Percentiles rank a stretch among this genome's conserved stretches.
Conservation (phyloP, 352 stramenopile genomes). For the Thraustochytrium striatum region DNA sequence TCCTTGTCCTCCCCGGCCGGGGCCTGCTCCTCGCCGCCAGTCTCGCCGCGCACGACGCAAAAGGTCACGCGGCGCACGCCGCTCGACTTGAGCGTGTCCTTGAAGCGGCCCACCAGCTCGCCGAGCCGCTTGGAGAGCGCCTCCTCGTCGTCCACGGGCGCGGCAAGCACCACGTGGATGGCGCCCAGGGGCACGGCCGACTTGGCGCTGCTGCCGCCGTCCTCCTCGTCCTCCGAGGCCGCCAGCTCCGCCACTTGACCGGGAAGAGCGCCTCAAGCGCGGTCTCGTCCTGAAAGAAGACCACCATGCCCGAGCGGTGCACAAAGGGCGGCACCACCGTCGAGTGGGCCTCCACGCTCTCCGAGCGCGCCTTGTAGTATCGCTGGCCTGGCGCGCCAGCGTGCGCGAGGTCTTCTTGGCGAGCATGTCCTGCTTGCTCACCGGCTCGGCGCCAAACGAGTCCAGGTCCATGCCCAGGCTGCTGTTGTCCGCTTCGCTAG, state of each 20-base stretch:
- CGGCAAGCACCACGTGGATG: neutral
- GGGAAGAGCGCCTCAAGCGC: constrained; percentile 13
- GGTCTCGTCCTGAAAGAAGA: neutral
- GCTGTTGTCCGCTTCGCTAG: constrained; percentile 25
- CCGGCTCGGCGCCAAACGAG: neutral
- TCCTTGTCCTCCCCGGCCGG: no score
- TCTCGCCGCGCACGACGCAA: constrained; percentile 53
- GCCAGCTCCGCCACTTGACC: no score
- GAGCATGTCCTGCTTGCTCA: no score
- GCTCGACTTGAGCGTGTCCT: constrained; percentile 25
- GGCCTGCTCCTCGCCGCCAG: constrained; percentile 13
- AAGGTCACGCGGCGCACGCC: constrained; percentile 78
- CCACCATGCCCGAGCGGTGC: constrained; percentile 32
- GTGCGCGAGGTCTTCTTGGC: neutral
- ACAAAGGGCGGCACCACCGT: constrained; percentile 12
- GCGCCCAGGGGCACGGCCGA: neutral
- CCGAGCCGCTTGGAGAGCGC: no score
- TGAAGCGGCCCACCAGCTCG: no score
- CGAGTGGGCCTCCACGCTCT: constrained; percentile 8
- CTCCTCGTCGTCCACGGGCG: neutral
- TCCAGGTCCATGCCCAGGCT: constrained; percentile 43
- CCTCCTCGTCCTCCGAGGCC: neutral
- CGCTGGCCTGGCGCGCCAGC: neutral
- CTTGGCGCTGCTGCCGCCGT: neutral
- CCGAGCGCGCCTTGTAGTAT: constrained; percentile 44